Conservation (phyloP, 495 filamentous ascomycete genomes). For the Venustampulla echinocandica region DNA sequence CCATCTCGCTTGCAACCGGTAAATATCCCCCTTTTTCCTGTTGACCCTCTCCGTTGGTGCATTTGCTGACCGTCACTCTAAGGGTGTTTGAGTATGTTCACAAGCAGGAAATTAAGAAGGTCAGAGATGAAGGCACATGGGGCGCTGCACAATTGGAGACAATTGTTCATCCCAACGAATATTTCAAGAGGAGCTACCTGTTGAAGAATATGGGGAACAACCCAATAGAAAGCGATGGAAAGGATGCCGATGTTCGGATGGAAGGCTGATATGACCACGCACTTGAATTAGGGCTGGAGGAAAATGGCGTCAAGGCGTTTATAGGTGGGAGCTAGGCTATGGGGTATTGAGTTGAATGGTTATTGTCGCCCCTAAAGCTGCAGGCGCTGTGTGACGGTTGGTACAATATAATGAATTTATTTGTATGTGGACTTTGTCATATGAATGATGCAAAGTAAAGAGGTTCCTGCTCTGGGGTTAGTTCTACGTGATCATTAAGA, state of each 20-base stretch:
- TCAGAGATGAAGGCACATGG: slow-evolving; percentile 76
- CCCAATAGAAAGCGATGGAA: slow-evolving; percentile 24
- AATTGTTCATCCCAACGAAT: slow-evolving; percentile 95
- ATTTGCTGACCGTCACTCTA: background rate
- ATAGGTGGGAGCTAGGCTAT: no score
- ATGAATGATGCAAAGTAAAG: no score
- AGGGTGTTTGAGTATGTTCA: slow-evolving; percentile 85
- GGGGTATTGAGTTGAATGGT: no score
- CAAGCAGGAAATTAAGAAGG: slow-evolving; percentile 78
- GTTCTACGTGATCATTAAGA: no score
- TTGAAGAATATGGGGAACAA: slow-evolving; percentile 59
- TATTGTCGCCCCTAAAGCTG: no score
- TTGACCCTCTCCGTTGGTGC: slow-evolving; percentile 2
- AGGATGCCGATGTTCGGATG: slow-evolving; percentile 40
- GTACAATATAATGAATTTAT: no score
- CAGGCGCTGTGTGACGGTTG: no score
- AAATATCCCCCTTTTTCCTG: slow-evolving; percentile 1
- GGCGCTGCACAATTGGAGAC: slow-evolving; percentile 77
- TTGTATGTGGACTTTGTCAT: no score
- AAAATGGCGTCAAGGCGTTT: no score
- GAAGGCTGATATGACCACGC: slow-evolving; percentile 28
- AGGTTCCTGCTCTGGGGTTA: no score
- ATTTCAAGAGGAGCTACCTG: slow-evolving; percentile 88
- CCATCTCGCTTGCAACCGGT: slow-evolving; percentile 85
- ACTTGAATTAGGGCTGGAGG: no score